Conservation (phyloP, 257 asterid species). For the Solanum virginianum region DNA sequence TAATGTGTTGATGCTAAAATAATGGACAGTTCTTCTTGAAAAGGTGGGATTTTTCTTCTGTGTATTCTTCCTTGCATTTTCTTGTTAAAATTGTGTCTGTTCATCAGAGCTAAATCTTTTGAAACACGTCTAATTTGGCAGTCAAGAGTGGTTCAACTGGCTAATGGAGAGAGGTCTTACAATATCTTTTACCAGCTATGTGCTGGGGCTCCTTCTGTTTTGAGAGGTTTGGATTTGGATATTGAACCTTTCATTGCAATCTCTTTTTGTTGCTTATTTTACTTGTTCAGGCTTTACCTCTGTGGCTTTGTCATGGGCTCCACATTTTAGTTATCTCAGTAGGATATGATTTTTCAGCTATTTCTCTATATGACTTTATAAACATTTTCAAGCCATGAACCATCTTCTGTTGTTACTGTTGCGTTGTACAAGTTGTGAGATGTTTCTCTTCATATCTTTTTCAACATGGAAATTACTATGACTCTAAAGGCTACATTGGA, state of each 20-base stretch:
- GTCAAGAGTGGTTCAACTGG: conserved; percentile 87
- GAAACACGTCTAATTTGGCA: conserved; percentile 20
- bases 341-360: background rate
- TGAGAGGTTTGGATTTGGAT: conserved; percentile 35
- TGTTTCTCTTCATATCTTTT: background rate
- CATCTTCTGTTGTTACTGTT: background rate
- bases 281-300: background rate
- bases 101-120: background rate
- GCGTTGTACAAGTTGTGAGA: background rate
- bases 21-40: conserved; percentile 72
- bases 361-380: background rate
- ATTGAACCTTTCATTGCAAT: background rate
- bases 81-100: conserved; percentile 2
- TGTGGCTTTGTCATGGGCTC: background rate
- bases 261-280: background rate
- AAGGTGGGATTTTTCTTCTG: conserved; percentile 46
- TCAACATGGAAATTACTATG: background rate
- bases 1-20: conserved; percentile 9
- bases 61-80: background rate
- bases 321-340: background rate
- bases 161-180: conserved; percentile 75
- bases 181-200: conserved; percentile 94
- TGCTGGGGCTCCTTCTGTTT: conserved; percentile 70
- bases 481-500: background rate
- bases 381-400: background rate